Evolutionary conservation across 108 stramenopile species (phyloP), one percentile per base, ranked within the genome.

Genomic region (Skeletonema potamos): DNA sequence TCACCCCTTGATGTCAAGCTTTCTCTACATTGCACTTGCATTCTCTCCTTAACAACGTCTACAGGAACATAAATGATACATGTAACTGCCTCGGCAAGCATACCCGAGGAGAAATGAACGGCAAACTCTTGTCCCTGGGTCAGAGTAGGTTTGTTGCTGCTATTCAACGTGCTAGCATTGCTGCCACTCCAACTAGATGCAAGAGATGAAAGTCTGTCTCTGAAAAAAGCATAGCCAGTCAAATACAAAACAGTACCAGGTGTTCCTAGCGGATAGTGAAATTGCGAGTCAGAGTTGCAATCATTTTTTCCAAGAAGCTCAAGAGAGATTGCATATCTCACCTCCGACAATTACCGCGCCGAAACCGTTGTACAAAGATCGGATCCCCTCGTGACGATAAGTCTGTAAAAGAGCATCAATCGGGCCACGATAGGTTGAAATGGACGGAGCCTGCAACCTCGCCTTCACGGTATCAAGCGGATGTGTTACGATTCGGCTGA

Each of bases 21-120:
- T 43, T 58, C 55, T 58, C 46, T 77, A 72, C 24, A 71, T 64
- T 97, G 96, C 6, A 98, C 92, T 82, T 99, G 99, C 73, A 97
- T 62, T 55, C 99, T 85, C 79, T 98, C 99, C 77, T 99, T 99
- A 5, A 98, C 82, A 26, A 99, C 99, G 79, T 99, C 99, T 6
- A 98, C 95, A 3, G 99, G 99, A 12, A 99, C 97, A 64, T 93
- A 99, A 33, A 99, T 71, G 12, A 97, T 71, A 79, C 99, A 99
- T 29, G 97, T 91, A 20, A 96, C 59, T 7, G 92, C 76, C 86
- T 96, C 97, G 27, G 96, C 96, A 15, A 93, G 43, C 79, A 97
- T 79, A 5, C 95, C 95, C 4, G 83, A 59, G 18, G 78, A 28
- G 64, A 96, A 92, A 81, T 93, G 91, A 41, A 89, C 66, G 0